Evolutionary conservation across 2,329 filamentous ascomycete species (phyloP).

Genomic region (Fusarium sp.): DNA sequence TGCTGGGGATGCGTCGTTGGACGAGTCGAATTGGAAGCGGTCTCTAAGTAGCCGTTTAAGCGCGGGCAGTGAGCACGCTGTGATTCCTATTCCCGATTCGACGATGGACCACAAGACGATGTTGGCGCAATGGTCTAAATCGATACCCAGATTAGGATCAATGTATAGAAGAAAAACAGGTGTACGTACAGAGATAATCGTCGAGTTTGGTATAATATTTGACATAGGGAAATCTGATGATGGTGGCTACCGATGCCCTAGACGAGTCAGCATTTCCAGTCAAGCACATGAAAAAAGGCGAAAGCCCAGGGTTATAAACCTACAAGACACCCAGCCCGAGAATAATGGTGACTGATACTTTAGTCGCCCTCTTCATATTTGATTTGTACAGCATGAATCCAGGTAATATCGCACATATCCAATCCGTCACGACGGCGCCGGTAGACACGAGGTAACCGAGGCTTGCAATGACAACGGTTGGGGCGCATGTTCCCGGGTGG

Average conservation of each 20-base stretch:
- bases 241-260: constrained; percentile 34
- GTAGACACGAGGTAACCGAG: neutral
- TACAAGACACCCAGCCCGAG: neutral
- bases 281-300: rapidly evolving
- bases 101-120: constrained; percentile 34
- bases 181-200: constrained; percentile 27
- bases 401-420: neutral
- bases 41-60: constrained; percentile 24
- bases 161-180: rapidly evolving
- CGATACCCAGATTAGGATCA: neutral
- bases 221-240: constrained; percentile 34
- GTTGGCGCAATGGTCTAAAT: constrained; percentile 21
- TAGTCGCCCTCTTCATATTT: constrained; percentile 2
- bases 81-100: constrained; percentile 38
- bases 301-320: neutral
- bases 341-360: neutral
- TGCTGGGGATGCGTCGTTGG: neutral
- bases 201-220: neutral
- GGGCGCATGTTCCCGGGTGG: neutral
- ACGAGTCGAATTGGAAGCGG: constrained; percentile 3
- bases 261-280: neutral
- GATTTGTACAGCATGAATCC: constrained; percentile 1
- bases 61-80: constrained; percentile 30
- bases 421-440: neutral
- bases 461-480: neutral